A percentile compares a stretch with the other conserved stretches of the same genome.
These are phyloP conservation scores for Starmerella riodocensis DNA, from an alignment of 805 yeast species.

Conservation along the genomic window DNA sequence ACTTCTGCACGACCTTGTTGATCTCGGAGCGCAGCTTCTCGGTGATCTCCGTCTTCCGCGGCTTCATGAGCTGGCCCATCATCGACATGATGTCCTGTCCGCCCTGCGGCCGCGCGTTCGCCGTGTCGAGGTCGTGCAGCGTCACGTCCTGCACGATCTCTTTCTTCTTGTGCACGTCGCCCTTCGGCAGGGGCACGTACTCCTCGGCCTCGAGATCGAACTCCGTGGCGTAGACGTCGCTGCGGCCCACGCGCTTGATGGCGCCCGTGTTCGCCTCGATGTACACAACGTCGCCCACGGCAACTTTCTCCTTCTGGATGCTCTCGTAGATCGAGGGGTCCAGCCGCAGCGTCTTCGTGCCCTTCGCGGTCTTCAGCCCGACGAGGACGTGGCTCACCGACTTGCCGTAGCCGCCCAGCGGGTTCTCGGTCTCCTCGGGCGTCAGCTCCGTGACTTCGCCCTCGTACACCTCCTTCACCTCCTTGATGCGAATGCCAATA, in stretches of 20 bases:
- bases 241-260: constrained; percentile 91
- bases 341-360: constrained; percentile 75
- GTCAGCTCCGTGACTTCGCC: constrained; percentile 95
- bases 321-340: constrained; percentile 90
- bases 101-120: constrained; percentile 91
- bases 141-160: constrained; percentile 97
- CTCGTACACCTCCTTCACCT: constrained; percentile 93
- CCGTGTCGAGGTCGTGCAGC: constrained; percentile 88
- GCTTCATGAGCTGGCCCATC: constrained; percentile 95
- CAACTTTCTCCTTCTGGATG: constrained; percentile 85
- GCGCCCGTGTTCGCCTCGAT: constrained; percentile 97
- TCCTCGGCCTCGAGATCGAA: constrained; percentile 97
- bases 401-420: constrained; percentile 95
- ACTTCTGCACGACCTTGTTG: constrained; percentile 87
- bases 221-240: constrained; percentile 98
- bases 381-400: constrained; percentile 88
- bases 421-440: constrained; percentile 93
- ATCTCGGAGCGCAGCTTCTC: constrained; percentile 90
- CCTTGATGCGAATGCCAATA: constrained; percentile 89
- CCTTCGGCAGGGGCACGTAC: constrained; percentile 96
- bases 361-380: constrained; percentile 85
- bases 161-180: constrained; percentile 95
- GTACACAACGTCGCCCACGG: constrained; percentile 92
- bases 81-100: constrained; percentile 92
- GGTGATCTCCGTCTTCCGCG: constrained; percentile 91